These are phyloP conservation scores for Talaromyces rugulosus DNA, from an alignment of 2,329 filamentous ascomycete genomes.

Conservation along the genomic window DNA sequence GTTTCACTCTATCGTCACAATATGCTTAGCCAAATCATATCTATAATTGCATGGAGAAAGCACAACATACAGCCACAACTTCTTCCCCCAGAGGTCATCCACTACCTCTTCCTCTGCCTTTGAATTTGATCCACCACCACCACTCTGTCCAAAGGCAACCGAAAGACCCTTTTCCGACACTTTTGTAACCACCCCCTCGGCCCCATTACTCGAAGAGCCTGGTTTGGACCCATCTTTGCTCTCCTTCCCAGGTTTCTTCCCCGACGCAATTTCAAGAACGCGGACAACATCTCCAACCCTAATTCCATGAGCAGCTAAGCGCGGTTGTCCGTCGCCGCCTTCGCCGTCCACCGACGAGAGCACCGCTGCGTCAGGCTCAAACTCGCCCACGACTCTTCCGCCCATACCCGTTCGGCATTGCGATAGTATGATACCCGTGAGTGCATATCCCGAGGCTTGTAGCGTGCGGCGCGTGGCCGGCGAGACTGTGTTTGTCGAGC, in stretches of 20 bases:
- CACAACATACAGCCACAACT: constrained; percentile 59
- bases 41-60: background rate
- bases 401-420: constrained; percentile 84
- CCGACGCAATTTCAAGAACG: constrained; percentile 33
- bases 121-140: constrained; percentile 25
- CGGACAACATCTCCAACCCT: constrained; percentile 46
- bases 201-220: constrained; percentile 24
- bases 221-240: constrained; percentile 27
- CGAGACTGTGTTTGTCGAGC: constrained; percentile 36
- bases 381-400: constrained; percentile 83
- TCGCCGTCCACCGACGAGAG: constrained; percentile 35
- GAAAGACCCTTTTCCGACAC: constrained; percentile 39
- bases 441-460: constrained; percentile 37
- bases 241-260: constrained; percentile 26
- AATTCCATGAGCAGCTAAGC: constrained; percentile 44
- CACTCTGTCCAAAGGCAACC: constrained; percentile 42
- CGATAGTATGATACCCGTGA: constrained; percentile 57
- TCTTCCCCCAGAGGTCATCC: constrained; percentile 51
- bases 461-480: constrained; percentile 40
- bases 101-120: constrained; percentile 41
- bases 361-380: constrained; percentile 67
- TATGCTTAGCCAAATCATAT: constrained; percentile 9
- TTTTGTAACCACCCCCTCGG: constrained; percentile 45
- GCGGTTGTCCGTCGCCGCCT: constrained; percentile 34
- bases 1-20: constrained; percentile 50